Percentiles rank a stretch among this genome's conserved stretches.
phyloP scores from a whole-genome alignment of 2,329 filamentous ascomycete species.

The Teratosphaeria nubilosa region DNA sequence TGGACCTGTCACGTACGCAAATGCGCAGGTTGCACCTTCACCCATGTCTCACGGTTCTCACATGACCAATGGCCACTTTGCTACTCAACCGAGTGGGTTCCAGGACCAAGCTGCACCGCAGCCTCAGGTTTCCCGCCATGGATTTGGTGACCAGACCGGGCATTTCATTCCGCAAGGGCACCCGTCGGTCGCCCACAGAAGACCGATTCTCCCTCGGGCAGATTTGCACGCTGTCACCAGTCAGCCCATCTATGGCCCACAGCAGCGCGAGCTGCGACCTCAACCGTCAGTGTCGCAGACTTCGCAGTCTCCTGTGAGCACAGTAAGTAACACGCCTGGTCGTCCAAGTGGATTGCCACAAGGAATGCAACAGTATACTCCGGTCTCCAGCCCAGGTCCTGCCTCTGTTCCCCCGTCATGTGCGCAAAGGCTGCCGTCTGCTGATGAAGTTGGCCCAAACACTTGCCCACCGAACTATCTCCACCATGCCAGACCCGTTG shows the following conservation, averaged over 20 bases:
- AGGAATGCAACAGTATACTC: background rate
- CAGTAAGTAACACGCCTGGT: slow-evolving; percentile 9
- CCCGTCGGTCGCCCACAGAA: slow-evolving; percentile 4
- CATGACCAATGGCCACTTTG: background rate
- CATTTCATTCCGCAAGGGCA: slow-evolving; percentile 1
- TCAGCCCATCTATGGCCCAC: slow-evolving; percentile 5
- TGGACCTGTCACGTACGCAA: slow-evolving; percentile 7
- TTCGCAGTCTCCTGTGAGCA: slow-evolving; percentile 3
- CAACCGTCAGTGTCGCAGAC: slow-evolving; percentile 4
- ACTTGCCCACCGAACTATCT: background rate
- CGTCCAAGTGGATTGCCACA: background rate
- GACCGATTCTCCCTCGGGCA: slow-evolving; percentile 16
- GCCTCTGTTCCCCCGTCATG: background rate
- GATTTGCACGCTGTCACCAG: slow-evolving; percentile 5
- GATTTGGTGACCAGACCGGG: slow-evolving; percentile 1
- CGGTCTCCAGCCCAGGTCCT: background rate
- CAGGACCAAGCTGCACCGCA: slow-evolving; percentile 8
- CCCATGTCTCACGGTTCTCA: background rate
- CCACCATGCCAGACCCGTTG: slow-evolving; percentile 1
- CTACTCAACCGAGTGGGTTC: background rate
- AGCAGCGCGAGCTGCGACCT: slow-evolving; percentile 4
- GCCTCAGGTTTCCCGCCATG: slow-evolving; percentile 4
- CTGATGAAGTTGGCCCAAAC: background rate
- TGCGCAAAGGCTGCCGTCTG: background rate
- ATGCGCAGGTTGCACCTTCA: background rate